Evolutionary conservation across 2,329 filamentous ascomycete species (phyloP).

Genomic region (Xylaria sp.): DNA sequence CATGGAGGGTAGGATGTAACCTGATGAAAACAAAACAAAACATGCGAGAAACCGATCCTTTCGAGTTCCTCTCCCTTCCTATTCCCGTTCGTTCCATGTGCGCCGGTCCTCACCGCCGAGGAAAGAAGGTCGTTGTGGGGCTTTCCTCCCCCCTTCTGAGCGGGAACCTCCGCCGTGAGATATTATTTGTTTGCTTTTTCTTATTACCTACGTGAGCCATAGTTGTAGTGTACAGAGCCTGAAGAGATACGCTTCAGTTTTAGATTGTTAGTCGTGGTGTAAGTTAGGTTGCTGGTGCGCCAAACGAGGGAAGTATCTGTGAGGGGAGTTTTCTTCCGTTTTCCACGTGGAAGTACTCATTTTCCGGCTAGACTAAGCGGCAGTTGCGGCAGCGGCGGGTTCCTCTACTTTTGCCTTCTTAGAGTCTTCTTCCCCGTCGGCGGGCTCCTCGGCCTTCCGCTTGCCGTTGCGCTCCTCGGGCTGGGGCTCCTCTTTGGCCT

Average conservation of each 20-base stretch:
- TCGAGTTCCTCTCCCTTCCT: background rate
- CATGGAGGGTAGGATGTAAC: background rate
- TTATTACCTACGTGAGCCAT: background rate
- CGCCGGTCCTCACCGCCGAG: constrained; percentile 4
- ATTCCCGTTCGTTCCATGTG: background rate
- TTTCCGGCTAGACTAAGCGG: background rate
- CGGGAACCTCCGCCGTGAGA: background rate
- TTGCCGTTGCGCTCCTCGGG: constrained; percentile 43
- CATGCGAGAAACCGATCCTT: background rate
- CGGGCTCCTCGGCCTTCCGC: constrained; percentile 26
- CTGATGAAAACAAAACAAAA: background rate
- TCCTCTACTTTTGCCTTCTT: background rate
- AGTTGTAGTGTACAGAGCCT: constrained; percentile 18
- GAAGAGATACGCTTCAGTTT: background rate
- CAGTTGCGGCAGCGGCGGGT: background rate
- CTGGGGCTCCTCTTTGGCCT: constrained; percentile 52
- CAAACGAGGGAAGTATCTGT: background rate
- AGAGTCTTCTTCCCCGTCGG: background rate
- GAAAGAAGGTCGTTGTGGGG: constrained; percentile 1
- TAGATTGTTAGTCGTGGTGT: background rate
- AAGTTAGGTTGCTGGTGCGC: background rate
- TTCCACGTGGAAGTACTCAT: background rate
- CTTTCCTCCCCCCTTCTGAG: too few species aligned
- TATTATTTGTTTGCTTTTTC: background rate
- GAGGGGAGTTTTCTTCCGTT: background rate